Conservation (phyloP, 2,329 filamentous ascomycete genomes). For the Diaporthe longicolla region DNA sequence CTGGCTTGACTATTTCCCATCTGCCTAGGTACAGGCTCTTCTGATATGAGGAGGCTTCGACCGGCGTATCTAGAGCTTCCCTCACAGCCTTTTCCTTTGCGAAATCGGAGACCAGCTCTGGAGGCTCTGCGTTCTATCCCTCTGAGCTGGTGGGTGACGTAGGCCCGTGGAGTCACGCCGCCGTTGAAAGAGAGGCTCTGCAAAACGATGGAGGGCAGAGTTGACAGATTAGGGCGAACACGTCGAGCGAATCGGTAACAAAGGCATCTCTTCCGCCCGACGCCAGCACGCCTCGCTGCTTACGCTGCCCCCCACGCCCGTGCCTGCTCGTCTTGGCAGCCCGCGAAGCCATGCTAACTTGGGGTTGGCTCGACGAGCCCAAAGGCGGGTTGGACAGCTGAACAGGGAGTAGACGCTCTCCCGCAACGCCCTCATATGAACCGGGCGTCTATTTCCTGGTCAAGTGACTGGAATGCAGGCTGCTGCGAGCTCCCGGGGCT, state of each 20-base stretch:
- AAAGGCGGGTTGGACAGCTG: constrained; percentile 17
- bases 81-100: constrained; percentile 2
- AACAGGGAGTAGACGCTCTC: constrained; percentile 9
- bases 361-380: constrained; percentile 23
- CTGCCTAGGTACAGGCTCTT: background rate
- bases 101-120: background rate
- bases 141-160: constrained; percentile 23
- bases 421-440: constrained; percentile 5
- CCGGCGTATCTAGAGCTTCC: too few relatives aligned
- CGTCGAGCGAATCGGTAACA: constrained; percentile 5
- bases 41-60: background rate
- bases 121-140: too few relatives aligned
- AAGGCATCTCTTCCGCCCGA: constrained; percentile 7
- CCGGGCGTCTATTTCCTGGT: constrained; percentile 9
- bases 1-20: background rate
- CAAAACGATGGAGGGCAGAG: constrained; percentile 17
- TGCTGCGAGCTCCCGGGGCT: background rate
- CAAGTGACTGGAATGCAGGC: constrained; percentile 30
- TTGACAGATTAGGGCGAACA: constrained; percentile 11
- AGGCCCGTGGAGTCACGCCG: background rate
- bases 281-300: constrained; percentile 33
- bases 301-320: constrained; percentile 16
- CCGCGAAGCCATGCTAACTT: constrained; percentile 17
- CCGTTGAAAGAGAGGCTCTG: constrained; percentile 22
- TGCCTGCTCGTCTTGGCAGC: constrained; percentile 24